Percentiles rank a stretch among this genome's conserved stretches.
phyloP scores from a whole-genome alignment of 805 yeast genomes.

The Starmerella vaccinii region DNA sequence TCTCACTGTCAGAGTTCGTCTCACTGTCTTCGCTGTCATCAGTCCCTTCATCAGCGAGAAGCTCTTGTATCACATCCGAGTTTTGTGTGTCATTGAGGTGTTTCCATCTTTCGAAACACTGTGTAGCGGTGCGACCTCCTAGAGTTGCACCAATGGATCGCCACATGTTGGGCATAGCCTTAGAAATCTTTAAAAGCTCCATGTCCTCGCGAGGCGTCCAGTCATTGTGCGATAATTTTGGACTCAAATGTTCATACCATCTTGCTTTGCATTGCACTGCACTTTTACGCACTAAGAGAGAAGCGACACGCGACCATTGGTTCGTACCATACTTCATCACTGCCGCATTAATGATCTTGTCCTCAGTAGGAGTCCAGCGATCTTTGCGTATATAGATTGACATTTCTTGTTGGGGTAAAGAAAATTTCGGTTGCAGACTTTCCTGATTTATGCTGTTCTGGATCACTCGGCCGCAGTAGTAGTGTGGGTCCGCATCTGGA shows the following conservation, averaged over 20 bases:
- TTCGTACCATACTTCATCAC: slow-evolving; percentile 86
- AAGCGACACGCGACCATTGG: slow-evolving; percentile 90
- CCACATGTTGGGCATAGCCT: slow-evolving; percentile 86
- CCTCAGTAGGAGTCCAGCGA: slow-evolving; percentile 76
- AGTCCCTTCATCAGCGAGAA: not conserved
- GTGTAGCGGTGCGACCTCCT: slow-evolving; percentile 75
- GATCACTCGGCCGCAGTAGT: no score
- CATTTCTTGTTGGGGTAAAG: no score
- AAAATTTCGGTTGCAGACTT: no score
- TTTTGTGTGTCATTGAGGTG: not conserved
- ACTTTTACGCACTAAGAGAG: slow-evolving; percentile 70
- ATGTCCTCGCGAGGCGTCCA: slow-evolving; percentile 77
- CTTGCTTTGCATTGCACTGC: slow-evolving; percentile 88
- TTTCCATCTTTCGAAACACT: slow-evolving; percentile 68
- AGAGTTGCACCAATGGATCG: slow-evolving; percentile 64
- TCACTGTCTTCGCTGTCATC: not conserved
- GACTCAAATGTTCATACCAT: slow-evolving; percentile 84
- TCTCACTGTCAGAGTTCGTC: slow-evolving; percentile 59
- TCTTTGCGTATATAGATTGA: slow-evolving; percentile 76
- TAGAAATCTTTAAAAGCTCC: slow-evolving; percentile 53
- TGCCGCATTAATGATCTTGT: slow-evolving; percentile 81
- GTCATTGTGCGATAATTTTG: slow-evolving; percentile 48
- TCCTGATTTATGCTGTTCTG: no score
- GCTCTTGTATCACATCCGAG: slow-evolving; percentile 39
- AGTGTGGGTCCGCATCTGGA: no score